These are phyloP conservation scores for Groenewaldozyma sp. DNA, from an alignment of 1,139 yeast genomes.

Conservation along the genomic window DNA sequence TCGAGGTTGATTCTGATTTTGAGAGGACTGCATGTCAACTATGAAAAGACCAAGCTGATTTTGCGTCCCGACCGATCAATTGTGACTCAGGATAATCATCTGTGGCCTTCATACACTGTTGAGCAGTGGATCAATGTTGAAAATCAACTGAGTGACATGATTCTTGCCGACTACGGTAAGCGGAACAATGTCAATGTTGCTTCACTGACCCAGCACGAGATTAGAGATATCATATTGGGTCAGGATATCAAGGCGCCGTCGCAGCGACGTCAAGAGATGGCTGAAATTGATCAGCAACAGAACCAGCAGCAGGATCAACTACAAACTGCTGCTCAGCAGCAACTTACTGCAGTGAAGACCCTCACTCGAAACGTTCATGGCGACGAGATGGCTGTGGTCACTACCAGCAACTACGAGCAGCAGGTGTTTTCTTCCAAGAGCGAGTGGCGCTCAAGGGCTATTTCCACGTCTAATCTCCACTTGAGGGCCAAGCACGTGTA, in stretches of 20 bases:
- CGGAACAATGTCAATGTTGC: constrained; percentile 80
- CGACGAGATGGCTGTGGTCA: constrained; percentile 88
- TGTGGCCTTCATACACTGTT: constrained; percentile 86
- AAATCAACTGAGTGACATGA: constrained; percentile 76
- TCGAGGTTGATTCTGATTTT: constrained; percentile 73
- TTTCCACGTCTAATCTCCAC: constrained; percentile 65
- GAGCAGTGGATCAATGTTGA: constrained; percentile 94
- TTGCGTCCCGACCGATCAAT: constrained; percentile 67
- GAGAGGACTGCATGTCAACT: constrained; percentile 70
- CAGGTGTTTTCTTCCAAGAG: constrained; percentile 73
- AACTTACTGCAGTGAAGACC: constrained; percentile 71
- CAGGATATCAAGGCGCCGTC: constrained; percentile 92
- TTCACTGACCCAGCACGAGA: constrained; percentile 85
- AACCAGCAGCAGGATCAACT: constrained; percentile 41
- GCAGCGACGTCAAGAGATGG: constrained; percentile 66
- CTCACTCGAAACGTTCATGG: constrained; percentile 90
- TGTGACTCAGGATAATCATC: constrained; percentile 64
- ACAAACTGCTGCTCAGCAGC: constrained; percentile 9
- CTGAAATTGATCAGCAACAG: constrained; percentile 60
- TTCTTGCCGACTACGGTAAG: constrained; percentile 75
- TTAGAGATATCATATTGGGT: constrained; percentile 87
- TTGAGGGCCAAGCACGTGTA: constrained; percentile 69
- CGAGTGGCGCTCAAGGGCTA: constrained; percentile 87
- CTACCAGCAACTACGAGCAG: constrained; percentile 85
- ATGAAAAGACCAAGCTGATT: constrained; percentile 67